phyloP scores from a whole-genome alignment of 306 rosid genomes.

The Spatholobus suberectus region DNA sequence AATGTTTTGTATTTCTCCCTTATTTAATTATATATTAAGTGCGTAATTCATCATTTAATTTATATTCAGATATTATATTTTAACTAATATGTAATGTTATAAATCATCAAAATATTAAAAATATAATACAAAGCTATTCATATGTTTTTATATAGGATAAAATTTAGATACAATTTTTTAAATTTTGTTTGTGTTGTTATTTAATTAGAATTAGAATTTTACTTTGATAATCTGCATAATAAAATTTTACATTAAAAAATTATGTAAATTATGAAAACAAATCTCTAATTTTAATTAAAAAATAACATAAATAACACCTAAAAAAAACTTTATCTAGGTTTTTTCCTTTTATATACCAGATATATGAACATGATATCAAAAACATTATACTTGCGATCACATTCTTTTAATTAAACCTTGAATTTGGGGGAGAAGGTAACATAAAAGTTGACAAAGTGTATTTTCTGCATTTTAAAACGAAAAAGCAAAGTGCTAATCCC shows the following conservation, averaged over 20 bases:
- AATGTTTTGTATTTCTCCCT: neutral
- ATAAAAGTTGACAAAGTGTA: neutral
- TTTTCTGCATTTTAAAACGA: neutral
- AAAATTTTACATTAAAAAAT: too few relatives aligned
- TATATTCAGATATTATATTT: neutral
- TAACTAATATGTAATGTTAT: neutral
- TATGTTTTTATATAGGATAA: neutral
- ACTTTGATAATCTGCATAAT: too few relatives aligned
- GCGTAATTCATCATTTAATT: neutral
- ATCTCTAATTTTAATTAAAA: too few relatives aligned
- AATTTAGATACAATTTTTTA: too few relatives aligned
- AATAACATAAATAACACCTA: too few relatives aligned
- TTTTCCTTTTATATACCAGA: too few relatives aligned
- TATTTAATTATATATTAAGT: too few relatives aligned
- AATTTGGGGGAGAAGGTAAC: neutral
- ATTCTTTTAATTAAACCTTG: neutral
- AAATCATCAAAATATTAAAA: neutral
- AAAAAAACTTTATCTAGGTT: too few relatives aligned
- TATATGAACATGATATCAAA: neutral
- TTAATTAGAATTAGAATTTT: too few relatives aligned
- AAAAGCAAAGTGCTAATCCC: conserved; percentile 7
- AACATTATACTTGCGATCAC: neutral
- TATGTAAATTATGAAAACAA: too few relatives aligned
- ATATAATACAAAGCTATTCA: neutral
- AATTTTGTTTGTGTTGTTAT: too few relatives aligned